phyloP scores from a whole-genome alignment of 1,284 basidiomycete genomes.

The Rhodotorula sp. region DNA sequence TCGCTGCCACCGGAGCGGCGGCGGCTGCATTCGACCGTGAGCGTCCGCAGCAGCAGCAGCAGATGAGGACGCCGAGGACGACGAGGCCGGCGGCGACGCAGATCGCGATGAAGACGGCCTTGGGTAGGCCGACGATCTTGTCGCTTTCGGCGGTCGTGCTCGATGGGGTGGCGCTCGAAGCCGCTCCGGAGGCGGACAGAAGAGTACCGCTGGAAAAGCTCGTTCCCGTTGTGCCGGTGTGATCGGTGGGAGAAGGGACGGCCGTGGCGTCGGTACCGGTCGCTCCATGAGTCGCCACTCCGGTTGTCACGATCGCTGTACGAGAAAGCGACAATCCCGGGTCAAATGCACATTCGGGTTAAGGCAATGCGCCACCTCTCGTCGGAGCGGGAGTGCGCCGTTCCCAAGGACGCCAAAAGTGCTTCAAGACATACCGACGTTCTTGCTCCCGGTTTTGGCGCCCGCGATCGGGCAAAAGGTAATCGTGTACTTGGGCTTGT shows the following conservation, averaged over 20 bases:
- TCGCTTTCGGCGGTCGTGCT: neutral
- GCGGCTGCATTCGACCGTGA: neutral
- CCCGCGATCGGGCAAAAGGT: conserved; percentile 14
- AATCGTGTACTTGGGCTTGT: conserved; percentile 8
- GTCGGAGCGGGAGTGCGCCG: neutral
- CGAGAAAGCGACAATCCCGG: no score
- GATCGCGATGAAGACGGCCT: conserved; percentile 1
- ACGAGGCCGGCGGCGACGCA: neutral
- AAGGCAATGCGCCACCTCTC: no score
- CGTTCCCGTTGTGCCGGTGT: neutral
- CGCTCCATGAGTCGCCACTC: neutral
- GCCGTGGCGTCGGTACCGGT: neutral
- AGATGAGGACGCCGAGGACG: neutral
- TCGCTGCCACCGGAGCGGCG: neutral
- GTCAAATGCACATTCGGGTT: neutral
- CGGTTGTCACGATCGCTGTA: neutral
- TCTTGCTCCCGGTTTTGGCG: neutral
- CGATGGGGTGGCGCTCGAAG: neutral
- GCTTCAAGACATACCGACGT: neutral
- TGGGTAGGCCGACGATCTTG: conserved; percentile 8
- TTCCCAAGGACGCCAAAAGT: no score
- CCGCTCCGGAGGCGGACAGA: no score
- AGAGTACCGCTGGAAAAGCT: neutral
- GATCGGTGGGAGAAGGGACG: neutral
- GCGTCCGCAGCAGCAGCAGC: neutral